Evolutionary conservation across 139 green algal genomes (phyloP), one percentile per base, ranked within the genome.

Genomic region (Volvox reticuliferus): DNA sequence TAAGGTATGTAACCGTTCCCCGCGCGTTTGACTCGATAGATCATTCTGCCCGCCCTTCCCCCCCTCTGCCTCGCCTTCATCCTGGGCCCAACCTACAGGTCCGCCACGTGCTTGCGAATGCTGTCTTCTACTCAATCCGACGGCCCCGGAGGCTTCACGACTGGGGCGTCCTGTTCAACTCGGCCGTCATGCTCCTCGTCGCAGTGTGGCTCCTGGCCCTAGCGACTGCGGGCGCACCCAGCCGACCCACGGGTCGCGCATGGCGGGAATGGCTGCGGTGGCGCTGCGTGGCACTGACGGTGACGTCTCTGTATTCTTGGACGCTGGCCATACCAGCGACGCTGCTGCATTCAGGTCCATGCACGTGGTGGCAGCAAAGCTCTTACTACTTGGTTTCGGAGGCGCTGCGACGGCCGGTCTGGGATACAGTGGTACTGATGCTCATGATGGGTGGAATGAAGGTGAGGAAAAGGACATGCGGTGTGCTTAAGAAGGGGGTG

Each of bases 241-340:
- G n/a, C 37, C 85, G 85, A 55, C 69, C 69, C 44, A 32, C 22
- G 33, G 69, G 28, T 44, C 37, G 28, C n/a, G 1, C 37, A 19
- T 89, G 85, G 85, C 69, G 69, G 9, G 13, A 20, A 1, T 89
- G 85, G 85, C 68, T 89, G 69, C 69, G 85, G 28, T 82, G 85
- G 69, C 85, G 85, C 28, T 26, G 0, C 28, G 1, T 35, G 28
- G 85, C 69, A 36, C 67, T 89, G 37, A 68, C 69, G 21, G 85
- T 71, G 69, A 89, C 85, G 85, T 67, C 85, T n/a, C 85, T 82
- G 69, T 30, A 73, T 19, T 89, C 28, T 18, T 89, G 85, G 85
- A 17, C 33, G 20, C 3, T 89, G 16, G 85, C 85, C 22, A 65
- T 89, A 21, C 85, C 85, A 12, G 28, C 44, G 1, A 89, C 85